Conservation (phyloP, 2,329 filamentous ascomycete genomes). For the Alternaria dauci region DNA sequence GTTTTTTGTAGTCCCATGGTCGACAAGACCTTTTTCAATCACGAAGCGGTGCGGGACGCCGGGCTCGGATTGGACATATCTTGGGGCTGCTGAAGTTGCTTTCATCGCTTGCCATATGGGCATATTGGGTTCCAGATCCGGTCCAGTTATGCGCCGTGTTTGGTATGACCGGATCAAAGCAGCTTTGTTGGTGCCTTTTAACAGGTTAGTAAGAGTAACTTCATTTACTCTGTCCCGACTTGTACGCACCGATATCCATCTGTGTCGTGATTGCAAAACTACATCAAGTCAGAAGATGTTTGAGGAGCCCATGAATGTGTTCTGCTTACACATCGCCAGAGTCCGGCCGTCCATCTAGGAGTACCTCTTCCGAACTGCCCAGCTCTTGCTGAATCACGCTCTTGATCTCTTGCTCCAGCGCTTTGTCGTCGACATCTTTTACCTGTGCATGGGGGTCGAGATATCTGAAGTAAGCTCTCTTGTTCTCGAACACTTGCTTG, state of each 20-base stretch:
- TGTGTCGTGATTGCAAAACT: constrained; percentile 43
- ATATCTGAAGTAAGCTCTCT: constrained; percentile 36
- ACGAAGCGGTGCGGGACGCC: constrained; percentile 28
- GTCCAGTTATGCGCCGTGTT: constrained; percentile 41
- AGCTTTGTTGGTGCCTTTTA: constrained; percentile 31
- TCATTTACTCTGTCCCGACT: not conserved
- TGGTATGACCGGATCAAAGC: constrained; percentile 44
- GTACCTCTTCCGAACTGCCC: constrained; percentile 27
- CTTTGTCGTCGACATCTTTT: constrained; percentile 18
- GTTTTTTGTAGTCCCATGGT: constrained; percentile 44
- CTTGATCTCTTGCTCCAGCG: constrained; percentile 35
- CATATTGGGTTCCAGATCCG: constrained; percentile 38
- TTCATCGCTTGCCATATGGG: constrained; percentile 39
- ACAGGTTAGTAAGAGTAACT: not conserved
- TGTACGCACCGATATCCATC: constrained; percentile 34
- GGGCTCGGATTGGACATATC: constrained; percentile 30
- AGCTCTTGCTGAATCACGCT: constrained; percentile 28
- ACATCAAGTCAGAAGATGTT: constrained; percentile 11
- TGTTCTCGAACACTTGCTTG: constrained; percentile 38
- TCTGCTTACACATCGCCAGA: constrained; percentile 42
- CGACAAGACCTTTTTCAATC: constrained; percentile 42
- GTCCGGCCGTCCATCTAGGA: constrained; percentile 36
- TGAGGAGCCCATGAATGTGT: not conserved
- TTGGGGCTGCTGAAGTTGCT: constrained; percentile 34
- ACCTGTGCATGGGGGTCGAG: constrained; percentile 29